Evolutionary conservation across 345 rosid genomes (phyloP).

Genomic region (Rhizophora mangle): DNA sequence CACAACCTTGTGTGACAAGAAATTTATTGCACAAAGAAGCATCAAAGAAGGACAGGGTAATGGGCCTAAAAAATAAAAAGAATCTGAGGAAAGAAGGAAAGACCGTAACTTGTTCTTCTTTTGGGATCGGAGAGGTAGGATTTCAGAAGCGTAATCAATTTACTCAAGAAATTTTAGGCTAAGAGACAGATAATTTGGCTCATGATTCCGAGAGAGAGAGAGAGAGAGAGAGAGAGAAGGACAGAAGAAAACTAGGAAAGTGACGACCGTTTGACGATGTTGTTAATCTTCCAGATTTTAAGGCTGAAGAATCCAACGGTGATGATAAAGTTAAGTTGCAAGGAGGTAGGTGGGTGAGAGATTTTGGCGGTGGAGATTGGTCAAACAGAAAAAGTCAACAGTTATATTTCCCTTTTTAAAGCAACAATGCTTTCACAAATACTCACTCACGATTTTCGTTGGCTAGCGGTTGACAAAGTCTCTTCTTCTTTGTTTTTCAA

Average conservation of each 20-base stretch:
- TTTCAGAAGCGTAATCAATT: too few species aligned
- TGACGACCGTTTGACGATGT: not conserved
- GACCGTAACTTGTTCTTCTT: not conserved
- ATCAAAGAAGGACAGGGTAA: not conserved
- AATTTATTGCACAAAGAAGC: not conserved
- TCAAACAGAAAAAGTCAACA: too few species aligned
- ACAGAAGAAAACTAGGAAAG: not conserved
- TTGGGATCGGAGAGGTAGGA: too few species aligned
- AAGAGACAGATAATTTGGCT: not conserved
- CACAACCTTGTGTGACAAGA: too few species aligned
- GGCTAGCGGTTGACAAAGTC: slow-evolving; percentile 6
- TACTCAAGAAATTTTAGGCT: not conserved
- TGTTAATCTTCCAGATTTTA: not conserved
- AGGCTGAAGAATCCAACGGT: too few species aligned
- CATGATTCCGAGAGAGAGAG: not conserved
- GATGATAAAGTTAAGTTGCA: too few species aligned
- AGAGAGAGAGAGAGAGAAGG: not conserved
- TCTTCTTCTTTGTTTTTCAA: slow-evolving; percentile 1
- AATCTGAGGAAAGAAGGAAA: not conserved
- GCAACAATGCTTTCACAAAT: not conserved
- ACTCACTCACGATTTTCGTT: slow-evolving; percentile 1
- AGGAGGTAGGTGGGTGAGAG: too few species aligned
- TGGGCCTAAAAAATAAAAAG: too few species aligned
- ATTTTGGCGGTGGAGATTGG: too few species aligned
- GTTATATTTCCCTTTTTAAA: too few species aligned